phyloP scores from a whole-genome alignment of 1,139 yeast genomes.

The Sugiyamaella novakii region DNA sequence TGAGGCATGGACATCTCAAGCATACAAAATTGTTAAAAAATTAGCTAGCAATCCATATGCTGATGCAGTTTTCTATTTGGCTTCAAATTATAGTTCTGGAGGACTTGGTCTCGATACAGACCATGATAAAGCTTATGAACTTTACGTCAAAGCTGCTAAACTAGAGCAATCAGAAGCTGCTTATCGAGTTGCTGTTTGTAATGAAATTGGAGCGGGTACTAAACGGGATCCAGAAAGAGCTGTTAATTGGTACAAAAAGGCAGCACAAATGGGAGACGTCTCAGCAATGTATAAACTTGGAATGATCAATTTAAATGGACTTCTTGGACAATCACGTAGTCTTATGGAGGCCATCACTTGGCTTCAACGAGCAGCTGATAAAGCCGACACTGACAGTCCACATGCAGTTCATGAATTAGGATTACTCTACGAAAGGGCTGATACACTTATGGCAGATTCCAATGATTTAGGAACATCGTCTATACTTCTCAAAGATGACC shows the following conservation, averaged over 20 bases:
- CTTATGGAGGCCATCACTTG: slow-evolving; percentile 55
- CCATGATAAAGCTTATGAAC: slow-evolving; percentile 60
- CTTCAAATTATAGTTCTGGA: slow-evolving; percentile 61
- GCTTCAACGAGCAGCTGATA: slow-evolving; percentile 57
- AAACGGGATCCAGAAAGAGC: slow-evolving; percentile 51
- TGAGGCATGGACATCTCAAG: slow-evolving; percentile 57
- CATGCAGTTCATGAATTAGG: slow-evolving; percentile 70
- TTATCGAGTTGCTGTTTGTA: slow-evolving; percentile 67
- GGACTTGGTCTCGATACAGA: slow-evolving; percentile 56
- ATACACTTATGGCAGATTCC: slow-evolving; percentile 48
- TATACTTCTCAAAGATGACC: slow-evolving; percentile 47
- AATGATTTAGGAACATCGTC: slow-evolving; percentile 28
- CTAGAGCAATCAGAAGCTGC: slow-evolving; percentile 59
- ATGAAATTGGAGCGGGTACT: slow-evolving; percentile 66
- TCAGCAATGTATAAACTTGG: slow-evolving; percentile 73
- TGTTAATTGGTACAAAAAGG: slow-evolving; percentile 54
- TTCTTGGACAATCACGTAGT: slow-evolving; percentile 47
- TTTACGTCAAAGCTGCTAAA: slow-evolving; percentile 59
- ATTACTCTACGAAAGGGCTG: slow-evolving; percentile 66
- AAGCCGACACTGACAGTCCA: slow-evolving; percentile 49
- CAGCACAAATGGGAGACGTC: slow-evolving; percentile 59
- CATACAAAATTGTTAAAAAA: slow-evolving; percentile 59
- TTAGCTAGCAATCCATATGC: slow-evolving; percentile 48
- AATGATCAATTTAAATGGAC: slow-evolving; percentile 59
- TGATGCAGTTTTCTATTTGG: slow-evolving; percentile 58